Evolutionary conservation across 805 yeast species (phyloP).

Genomic region (Yarrowia sp.): DNA sequence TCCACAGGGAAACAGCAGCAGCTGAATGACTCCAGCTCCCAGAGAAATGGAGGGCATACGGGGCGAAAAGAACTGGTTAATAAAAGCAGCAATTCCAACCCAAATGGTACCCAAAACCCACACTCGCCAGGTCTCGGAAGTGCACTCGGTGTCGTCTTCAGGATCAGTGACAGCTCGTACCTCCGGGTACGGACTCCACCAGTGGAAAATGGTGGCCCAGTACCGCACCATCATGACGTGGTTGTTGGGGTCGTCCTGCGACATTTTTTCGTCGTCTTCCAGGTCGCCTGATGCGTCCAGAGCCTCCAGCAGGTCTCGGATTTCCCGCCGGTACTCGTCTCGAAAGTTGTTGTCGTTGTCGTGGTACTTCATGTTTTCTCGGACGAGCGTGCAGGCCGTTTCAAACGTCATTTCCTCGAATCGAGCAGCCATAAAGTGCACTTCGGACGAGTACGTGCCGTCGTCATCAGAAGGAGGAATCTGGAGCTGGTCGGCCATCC

Average conservation of each 20-base stretch:
- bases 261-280: background rate
- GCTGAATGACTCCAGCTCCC: slow-evolving; percentile 45
- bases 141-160: slow-evolving; percentile 46
- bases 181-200: slow-evolving; percentile 56
- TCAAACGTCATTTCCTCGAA: slow-evolving; percentile 39
- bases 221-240: background rate
- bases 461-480: slow-evolving; percentile 16
- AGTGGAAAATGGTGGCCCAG: slow-evolving; percentile 33
- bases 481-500: slow-evolving; percentile 14
- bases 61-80: slow-evolving; percentile 56
- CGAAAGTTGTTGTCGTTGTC: slow-evolving; percentile 50
- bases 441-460: slow-evolving; percentile 24
- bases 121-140: slow-evolving; percentile 49
- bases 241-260: background rate
- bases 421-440: slow-evolving; percentile 44
- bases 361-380: slow-evolving; percentile 44
- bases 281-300: too few relatives aligned
- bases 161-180: slow-evolving; percentile 56
- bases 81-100: slow-evolving; percentile 51
- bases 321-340: slow-evolving; percentile 20
- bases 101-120: slow-evolving; percentile 41
- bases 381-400: slow-evolving; percentile 44
- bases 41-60: slow-evolving; percentile 51
- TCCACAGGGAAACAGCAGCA: slow-evolving; percentile 54
- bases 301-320: slow-evolving; percentile 2